These are phyloP conservation scores for Chaetoscypha palmicola DNA, from an alignment of 2,329 filamentous ascomycete species.

Conservation along the genomic window DNA sequence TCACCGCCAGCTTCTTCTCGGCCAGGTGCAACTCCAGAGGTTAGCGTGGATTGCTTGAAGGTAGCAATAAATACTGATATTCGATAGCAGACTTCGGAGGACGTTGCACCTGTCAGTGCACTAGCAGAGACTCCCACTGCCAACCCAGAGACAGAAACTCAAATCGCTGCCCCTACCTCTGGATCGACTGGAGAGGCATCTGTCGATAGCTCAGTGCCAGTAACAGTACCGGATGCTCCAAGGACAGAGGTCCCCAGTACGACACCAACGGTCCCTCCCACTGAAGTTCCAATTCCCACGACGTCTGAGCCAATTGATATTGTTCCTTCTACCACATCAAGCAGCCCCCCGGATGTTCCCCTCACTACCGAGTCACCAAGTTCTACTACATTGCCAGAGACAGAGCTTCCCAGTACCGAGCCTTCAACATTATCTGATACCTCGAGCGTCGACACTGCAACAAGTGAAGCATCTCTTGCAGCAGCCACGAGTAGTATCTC, in stretches of 20 bases:
- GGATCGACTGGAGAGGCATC: too few species aligned
- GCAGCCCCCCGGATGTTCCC: neutral
- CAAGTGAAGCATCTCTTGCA: neutral
- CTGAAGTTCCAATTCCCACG: neutral
- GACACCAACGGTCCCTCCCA: neutral
- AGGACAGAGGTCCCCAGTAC: neutral
- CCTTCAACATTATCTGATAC: neutral
- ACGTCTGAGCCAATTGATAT: neutral
- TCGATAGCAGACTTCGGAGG: neutral
- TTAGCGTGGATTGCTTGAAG: too few species aligned
- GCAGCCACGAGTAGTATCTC: too few species aligned
- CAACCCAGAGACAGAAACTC: too few species aligned
- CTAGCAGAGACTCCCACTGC: neutral
- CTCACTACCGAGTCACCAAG: neutral
- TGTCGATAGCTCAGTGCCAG: too few species aligned
- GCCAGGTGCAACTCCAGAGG: too few species aligned
- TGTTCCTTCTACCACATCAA: too few species aligned
- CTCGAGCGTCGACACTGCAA: neutral
- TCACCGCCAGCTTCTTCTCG: too few species aligned
- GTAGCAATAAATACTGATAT: too few species aligned
- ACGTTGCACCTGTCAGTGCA: neutral
- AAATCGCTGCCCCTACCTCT: too few species aligned
- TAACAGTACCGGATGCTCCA: too few species aligned
- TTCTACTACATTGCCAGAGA: neutral
- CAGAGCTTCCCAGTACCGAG: neutral